A percentile compares a stretch with the other conserved stretches of the same genome.
These are phyloP conservation scores for Fusarium hainanense DNA, from an alignment of 2,329 filamentous ascomycete species.

Conservation along the genomic window DNA sequence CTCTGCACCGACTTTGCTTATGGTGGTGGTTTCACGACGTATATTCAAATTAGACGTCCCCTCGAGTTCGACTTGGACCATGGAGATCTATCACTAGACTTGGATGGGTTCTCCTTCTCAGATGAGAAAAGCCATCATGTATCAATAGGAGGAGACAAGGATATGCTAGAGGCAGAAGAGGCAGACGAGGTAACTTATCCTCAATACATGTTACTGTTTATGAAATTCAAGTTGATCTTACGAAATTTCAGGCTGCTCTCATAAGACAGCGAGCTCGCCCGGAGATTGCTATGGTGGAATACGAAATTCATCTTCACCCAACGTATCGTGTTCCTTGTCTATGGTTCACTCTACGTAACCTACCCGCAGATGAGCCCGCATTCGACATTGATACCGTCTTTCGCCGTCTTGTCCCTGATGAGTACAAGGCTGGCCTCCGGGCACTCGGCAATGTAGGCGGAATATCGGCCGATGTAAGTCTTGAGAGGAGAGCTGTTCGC, in stretches of 20 bases:
- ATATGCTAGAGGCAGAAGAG: constrained; percentile 64
- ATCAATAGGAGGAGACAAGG: constrained; percentile 52
- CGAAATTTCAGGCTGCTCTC: constrained; percentile 55
- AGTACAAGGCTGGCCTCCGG: constrained; percentile 71
- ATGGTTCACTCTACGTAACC: constrained; percentile 75
- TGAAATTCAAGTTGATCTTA: constrained; percentile 33
- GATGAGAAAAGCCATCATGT: constrained; percentile 35
- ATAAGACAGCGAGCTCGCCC: constrained; percentile 46
- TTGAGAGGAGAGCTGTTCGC: constrained; percentile 43
- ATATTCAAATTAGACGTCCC: constrained; percentile 66
- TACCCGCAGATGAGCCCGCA: constrained; percentile 65
- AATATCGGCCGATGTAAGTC: constrained; percentile 80
- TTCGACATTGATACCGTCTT: constrained; percentile 77
- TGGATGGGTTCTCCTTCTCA: constrained; percentile 60
- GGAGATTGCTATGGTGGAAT: constrained; percentile 66
- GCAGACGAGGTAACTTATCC: constrained; percentile 60
- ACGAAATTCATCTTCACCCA: constrained; percentile 80
- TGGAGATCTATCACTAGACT: constrained; percentile 58
- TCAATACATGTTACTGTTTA: constrained; percentile 8
- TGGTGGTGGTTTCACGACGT: constrained; percentile 61
- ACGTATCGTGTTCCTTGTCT: constrained; percentile 80
- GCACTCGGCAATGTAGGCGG: constrained; percentile 74
- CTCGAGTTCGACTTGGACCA: constrained; percentile 59
- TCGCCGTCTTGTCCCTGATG: constrained; percentile 73
- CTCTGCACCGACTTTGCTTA: constrained; percentile 58